These are phyloP conservation scores for Tardiomyces depauwii DNA, from an alignment of 1,139 yeast genomes.

Conservation along the genomic window DNA sequence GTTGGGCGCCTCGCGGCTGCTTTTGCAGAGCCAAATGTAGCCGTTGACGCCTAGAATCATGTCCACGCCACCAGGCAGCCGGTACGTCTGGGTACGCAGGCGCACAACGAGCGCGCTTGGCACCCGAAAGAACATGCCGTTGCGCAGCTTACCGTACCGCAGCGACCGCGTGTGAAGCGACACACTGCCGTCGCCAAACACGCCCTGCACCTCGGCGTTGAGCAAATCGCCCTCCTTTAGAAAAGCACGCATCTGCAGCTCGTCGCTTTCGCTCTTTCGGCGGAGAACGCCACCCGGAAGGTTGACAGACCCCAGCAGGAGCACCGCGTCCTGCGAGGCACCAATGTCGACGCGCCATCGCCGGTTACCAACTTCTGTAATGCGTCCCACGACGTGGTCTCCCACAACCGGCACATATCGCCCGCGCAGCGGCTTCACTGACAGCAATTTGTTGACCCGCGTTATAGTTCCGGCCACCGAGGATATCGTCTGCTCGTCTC, in stretches of 20 bases:
- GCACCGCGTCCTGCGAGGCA: conserved; percentile 78
- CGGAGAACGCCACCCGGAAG: conserved; percentile 95
- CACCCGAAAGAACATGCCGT: conserved; percentile 72
- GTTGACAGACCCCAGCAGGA: conserved; percentile 92
- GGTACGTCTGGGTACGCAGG: conserved; percentile 76
- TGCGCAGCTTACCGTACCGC: conserved; percentile 88
- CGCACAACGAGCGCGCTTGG: conserved; percentile 77
- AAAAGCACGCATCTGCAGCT: conserved; percentile 88
- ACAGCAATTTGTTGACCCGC: conserved; percentile 73
- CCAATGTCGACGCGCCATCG: conserved; percentile 98
- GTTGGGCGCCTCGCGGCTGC: conserved; percentile 21
- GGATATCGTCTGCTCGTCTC: conserved; percentile 59
- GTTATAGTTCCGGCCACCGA: conserved; percentile 89
- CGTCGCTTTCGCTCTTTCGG: conserved; percentile 90
- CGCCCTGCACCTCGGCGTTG: conserved; percentile 91
- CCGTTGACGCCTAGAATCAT: conserved; percentile 92
- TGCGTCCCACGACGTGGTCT: conserved; percentile 89
- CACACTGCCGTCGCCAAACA: conserved; percentile 85
- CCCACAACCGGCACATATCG: conserved; percentile 91
- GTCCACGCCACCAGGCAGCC: conserved; percentile 84
- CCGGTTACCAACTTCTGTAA: conserved; percentile 86
- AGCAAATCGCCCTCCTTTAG: conserved; percentile 94
- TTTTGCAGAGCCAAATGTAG: conserved; percentile 77
- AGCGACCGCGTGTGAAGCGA: conserved; percentile 90
- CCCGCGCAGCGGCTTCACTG: conserved; percentile 80